Base-by-base conservation (phyloP, 73 alveolate genomes). In the Paramecium primaurelia region DNA sequence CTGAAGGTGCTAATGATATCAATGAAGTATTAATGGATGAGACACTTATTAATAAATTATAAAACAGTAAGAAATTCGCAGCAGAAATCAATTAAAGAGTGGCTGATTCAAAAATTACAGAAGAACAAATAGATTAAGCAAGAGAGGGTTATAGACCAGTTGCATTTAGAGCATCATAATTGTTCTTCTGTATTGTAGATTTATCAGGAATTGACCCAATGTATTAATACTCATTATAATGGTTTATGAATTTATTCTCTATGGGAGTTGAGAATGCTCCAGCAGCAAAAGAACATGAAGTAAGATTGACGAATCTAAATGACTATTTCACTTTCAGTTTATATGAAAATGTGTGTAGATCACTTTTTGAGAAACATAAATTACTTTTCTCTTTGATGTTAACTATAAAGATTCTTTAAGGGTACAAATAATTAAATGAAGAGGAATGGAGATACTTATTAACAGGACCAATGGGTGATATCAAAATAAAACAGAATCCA, bases 71-170 rank as follows among this genome's bases (percentile, higher is more conserved):
- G 96, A 97, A 98, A 90, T 97, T 98, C 51, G 97, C 99, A 28
- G 99, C 98, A 60, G 99, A 98, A 91, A 98, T 98, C 92, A 95
- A 96, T 47, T 95, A 96, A 84, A 97, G 98, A 94, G 95, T 98
- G 51, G 98, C 96, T 84, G 99, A 98, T 93, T 97, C 99, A 38
- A 98, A 98, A 80, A 96, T 96, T 88, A 97, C 99, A 12, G 99
- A 98, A 92, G 96, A 95, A 85, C 97, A 97, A 88, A 98, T 98
- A 36, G 99, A 98, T 93, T 92, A 88, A 88, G 99, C 98, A 71
- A 98, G 99, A 95, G 99, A 98, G 92, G 97, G 98, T 64, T 99
- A 98, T 95, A 96, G 99, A 69, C 99, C 99, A 7, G 99, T 98
- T 38, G 99, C 99, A 14, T 98, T 95, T 92, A 95, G 99, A 88